Evolutionary conservation across 2,329 filamentous ascomycete species (phyloP).

Genomic region (Clonostachys rhizophaga): DNA sequence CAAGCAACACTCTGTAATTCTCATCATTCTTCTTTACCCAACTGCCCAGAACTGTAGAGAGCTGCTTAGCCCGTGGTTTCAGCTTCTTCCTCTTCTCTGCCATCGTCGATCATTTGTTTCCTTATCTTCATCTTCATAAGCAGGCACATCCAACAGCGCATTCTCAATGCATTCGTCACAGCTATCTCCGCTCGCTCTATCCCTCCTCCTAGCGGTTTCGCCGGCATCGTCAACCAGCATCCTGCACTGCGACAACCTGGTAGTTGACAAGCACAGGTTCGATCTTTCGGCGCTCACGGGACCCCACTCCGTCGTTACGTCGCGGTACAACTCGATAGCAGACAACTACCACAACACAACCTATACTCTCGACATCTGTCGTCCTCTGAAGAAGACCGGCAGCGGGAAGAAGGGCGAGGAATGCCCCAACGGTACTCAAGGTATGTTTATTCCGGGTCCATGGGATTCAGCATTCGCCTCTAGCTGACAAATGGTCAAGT

Average conservation of each 20-base stretch:
- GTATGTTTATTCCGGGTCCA: conserved; percentile 30
- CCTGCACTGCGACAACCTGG: conserved; percentile 59
- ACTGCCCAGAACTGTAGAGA: too few relatives aligned
- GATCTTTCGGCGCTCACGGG: conserved; percentile 61
- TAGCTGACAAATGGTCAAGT: conserved; percentile 39
- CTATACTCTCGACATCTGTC: conserved; percentile 77
- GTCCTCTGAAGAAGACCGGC: conserved; percentile 57
- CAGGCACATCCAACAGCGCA: too few relatives aligned
- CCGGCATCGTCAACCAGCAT: conserved; percentile 32
- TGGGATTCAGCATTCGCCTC: not conserved
- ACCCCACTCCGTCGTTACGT: conserved; percentile 63
- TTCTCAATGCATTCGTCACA: not conserved
- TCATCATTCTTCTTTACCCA: too few relatives aligned
- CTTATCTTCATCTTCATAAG: too few relatives aligned
- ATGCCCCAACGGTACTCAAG: conserved; percentile 66
- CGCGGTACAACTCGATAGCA: conserved; percentile 43
- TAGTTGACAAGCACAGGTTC: conserved; percentile 54
- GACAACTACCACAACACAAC: conserved; percentile 62
- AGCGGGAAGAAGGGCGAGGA: conserved; percentile 49
- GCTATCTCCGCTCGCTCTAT: conserved; percentile 10
- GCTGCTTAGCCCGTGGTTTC: too few relatives aligned
- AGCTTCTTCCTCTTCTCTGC: too few relatives aligned
- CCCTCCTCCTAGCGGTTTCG: conserved; percentile 26
- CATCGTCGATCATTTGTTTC: too few relatives aligned
- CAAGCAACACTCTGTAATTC: too few relatives aligned